phyloP scores from a whole-genome alignment of 441 rosid genomes.

The Erodium chrysanthum region DNA sequence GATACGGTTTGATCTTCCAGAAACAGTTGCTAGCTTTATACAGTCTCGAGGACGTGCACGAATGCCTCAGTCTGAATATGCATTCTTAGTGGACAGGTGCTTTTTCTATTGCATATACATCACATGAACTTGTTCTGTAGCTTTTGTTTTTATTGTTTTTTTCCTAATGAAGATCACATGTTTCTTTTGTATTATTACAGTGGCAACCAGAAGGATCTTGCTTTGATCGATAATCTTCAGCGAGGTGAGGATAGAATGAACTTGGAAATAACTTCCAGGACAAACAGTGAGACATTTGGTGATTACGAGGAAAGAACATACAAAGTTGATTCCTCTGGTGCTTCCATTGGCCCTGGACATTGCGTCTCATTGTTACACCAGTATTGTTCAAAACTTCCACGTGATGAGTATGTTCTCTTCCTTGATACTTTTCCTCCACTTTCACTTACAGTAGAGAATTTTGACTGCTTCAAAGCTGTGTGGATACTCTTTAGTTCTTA shows the following conservation, averaged over 20 bases:
- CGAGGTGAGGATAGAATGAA: constrained; percentile 62
- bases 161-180: constrained; percentile 10
- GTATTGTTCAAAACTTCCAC: constrained; percentile 87
- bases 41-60: constrained; percentile 99
- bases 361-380: constrained; percentile 70
- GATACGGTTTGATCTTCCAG: constrained; percentile 92
- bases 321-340: constrained; percentile 68
- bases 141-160: constrained; percentile 14
- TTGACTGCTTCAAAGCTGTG: constrained; percentile 8
- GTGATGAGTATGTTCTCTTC: constrained; percentile 65
- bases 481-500: constrained; percentile 3
- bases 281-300: constrained; percentile 45
- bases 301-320: constrained; percentile 48
- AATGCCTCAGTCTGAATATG: constrained; percentile 94
- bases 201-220: constrained; percentile 61
- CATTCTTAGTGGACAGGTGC: constrained; percentile 87
- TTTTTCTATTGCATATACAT: constrained; percentile 18
- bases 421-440: constrained; percentile 17
- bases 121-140: constrained; percentile 7
- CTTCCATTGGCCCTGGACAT: constrained; percentile 69
- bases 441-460: constrained; percentile 9
- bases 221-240: constrained; percentile 52
- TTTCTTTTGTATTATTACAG: constrained; percentile 39
- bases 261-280: constrained; percentile 57
- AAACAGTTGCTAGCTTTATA: constrained; percentile 90